Conservation (phyloP, 139 green algal species). For the Zygnema cylindricum region DNA sequence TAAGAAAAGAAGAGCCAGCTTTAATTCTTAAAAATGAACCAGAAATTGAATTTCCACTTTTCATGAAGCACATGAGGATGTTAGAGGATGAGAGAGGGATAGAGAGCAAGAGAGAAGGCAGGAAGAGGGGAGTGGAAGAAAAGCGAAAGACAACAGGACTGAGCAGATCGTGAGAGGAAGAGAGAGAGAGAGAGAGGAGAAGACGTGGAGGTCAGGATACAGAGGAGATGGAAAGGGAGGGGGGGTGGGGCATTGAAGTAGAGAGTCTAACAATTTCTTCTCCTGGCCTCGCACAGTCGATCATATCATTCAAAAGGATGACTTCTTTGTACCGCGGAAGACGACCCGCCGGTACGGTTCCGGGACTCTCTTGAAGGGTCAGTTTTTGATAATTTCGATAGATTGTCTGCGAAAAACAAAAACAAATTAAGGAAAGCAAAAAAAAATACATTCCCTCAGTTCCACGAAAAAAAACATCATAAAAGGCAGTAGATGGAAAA, state of each 20-base stretch:
- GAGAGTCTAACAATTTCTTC: conserved; percentile 90
- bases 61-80: neutral
- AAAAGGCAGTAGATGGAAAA: no score
- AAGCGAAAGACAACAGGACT: neutral
- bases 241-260: no score
- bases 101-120: neutral
- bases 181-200: no score
- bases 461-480: conserved; percentile 15
- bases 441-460: no score
- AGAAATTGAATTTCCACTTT: no score
- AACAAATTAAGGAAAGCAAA: no score
- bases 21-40: no score
- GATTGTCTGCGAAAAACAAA: conserved; percentile 82
- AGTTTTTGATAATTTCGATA: conserved; percentile 99
- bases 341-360: conserved; percentile 88
- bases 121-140: neutral
- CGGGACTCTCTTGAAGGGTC: conserved; percentile 94
- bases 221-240: no score
- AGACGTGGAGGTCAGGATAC: no score
- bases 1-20: no score
- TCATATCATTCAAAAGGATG: conserved; percentile 94
- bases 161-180: conserved; percentile 3
- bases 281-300: conserved; percentile 89
- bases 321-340: conserved; percentile 97
- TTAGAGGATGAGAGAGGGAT: neutral